Evolutionary conservation across 331 rosid genomes (phyloP).

Genomic region (Erythrophleum ivorense): DNA sequence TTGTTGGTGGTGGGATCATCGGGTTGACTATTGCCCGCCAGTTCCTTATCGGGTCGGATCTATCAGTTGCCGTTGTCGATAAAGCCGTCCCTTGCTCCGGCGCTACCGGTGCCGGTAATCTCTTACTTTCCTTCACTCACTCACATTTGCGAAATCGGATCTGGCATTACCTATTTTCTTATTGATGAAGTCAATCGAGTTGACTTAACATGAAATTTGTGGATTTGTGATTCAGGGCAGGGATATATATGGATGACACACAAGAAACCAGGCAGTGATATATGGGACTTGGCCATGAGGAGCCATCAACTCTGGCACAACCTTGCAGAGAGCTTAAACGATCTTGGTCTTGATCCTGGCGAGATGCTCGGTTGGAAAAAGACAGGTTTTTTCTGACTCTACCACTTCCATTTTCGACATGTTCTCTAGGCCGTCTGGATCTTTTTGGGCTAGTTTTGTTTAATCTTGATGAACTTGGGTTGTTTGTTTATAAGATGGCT

Average conservation of each 20-base stretch:
- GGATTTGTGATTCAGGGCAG: slow-evolving; percentile 85
- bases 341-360: slow-evolving; percentile 74
- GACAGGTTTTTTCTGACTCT: slow-evolving; percentile 52
- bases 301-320: slow-evolving; percentile 72
- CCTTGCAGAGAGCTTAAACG: slow-evolving; percentile 54
- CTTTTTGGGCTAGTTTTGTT: too few relatives aligned
- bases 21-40: slow-evolving; percentile 80
- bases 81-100: slow-evolving; percentile 90
- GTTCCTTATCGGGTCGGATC: slow-evolving; percentile 64
- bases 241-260: slow-evolving; percentile 85
- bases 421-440: too few relatives aligned
- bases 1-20: slow-evolving; percentile 82
- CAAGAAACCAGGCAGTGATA: slow-evolving; percentile 66
- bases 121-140: too few relatives aligned
- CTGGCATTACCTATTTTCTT: too few relatives aligned
- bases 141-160: slow-evolving; percentile 49
- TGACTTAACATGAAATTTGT: too few relatives aligned
- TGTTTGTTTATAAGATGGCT: slow-evolving; percentile 4
- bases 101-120: slow-evolving; percentile 91
- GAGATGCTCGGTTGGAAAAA: slow-evolving; percentile 73
- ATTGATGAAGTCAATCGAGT: too few relatives aligned
- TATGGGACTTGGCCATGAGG: slow-evolving; percentile 77
- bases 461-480: too few relatives aligned
- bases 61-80: slow-evolving; percentile 78
- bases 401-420: slow-evolving; percentile 12